A percentile compares a stretch with the other conserved stretches of the same genome.
Evolutionary conservation across 257 asterid species (phyloP).

Genomic region (Scutellaria minor): DNA sequence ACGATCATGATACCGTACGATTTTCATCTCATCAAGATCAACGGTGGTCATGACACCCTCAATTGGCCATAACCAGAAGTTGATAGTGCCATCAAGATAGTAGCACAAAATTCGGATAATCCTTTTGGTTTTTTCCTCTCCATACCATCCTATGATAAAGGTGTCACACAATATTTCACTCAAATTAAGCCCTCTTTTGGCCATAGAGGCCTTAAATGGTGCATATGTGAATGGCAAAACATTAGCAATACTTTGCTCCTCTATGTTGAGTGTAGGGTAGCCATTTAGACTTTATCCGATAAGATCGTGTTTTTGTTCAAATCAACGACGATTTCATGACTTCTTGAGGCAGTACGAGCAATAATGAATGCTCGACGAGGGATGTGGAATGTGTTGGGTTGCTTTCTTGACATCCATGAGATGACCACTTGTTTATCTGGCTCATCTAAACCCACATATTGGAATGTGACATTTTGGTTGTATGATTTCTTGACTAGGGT

Average conservation of each 20-base stretch:
- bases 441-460: constrained; percentile 43
- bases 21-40: constrained; percentile 54
- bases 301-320: constrained; percentile 34
- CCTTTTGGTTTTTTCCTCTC: constrained; percentile 41
- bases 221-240: constrained; percentile 31
- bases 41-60: constrained; percentile 49
- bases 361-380: constrained; percentile 47
- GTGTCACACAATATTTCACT: constrained; percentile 45
- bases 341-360: constrained; percentile 27
- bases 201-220: constrained; percentile 46
- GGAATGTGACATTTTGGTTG: constrained; percentile 24
- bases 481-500: constrained; percentile 30
- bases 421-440: constrained; percentile 32
- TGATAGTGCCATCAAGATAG: constrained; percentile 49
- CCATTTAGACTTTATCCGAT: constrained; percentile 43
- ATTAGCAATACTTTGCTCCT: constrained; percentile 40
- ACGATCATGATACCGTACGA: constrained; percentile 40
- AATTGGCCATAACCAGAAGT: constrained; percentile 55
- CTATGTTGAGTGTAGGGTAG: constrained; percentile 43
- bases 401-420: constrained; percentile 27
- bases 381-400: neutral
- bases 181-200: constrained; percentile 47
- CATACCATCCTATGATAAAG: constrained; percentile 55
- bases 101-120: constrained; percentile 41
- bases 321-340: constrained; percentile 46